Percentiles rank a stretch among this genome's conserved stretches.
phyloP scores from a whole-genome alignment of 1,139 yeast species.

The Suhomyces anneliseae region DNA sequence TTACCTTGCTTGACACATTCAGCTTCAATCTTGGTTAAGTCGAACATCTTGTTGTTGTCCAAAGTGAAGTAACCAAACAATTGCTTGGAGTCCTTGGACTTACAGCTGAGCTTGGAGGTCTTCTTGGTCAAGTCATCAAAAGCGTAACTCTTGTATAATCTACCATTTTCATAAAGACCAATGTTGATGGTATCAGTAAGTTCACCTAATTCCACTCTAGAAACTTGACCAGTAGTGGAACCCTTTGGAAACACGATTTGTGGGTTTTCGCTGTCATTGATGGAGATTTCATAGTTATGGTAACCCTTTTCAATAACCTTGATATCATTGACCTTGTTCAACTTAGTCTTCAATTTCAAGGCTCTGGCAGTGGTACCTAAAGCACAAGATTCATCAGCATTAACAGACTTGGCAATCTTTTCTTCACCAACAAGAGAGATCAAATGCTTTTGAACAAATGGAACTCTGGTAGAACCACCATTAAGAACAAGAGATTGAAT shows the following conservation, averaged over 20 bases:
- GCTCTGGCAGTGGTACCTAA: conserved; percentile 87
- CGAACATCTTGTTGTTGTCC: conserved; percentile 52
- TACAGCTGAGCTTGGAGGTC: conserved; percentile 44
- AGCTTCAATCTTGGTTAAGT: conserved; percentile 40
- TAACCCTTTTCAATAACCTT: conserved; percentile 58
- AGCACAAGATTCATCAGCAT: conserved; percentile 94
- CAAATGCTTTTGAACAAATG: conserved; percentile 70
- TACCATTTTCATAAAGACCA: conserved; percentile 56
- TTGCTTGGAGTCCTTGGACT: conserved; percentile 34
- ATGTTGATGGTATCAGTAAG: conserved; percentile 35
- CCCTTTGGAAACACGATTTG: conserved; percentile 45
- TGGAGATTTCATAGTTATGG: conserved; percentile 39
- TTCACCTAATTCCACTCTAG: conserved; percentile 35
- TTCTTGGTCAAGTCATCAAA: conserved; percentile 35
- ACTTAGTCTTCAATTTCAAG: conserved; percentile 45
- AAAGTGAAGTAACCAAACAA: conserved; percentile 46
- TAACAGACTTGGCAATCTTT: conserved; percentile 78
- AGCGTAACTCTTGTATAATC: conserved; percentile 40
- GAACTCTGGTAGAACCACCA: conserved; percentile 94
- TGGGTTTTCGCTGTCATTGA: conserved; percentile 35
- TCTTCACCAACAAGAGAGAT: conserved; percentile 57
- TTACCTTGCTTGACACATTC: conserved; percentile 33
- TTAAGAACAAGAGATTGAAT: conserved; percentile 72
- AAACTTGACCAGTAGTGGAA: conserved; percentile 27
- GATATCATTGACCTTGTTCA: conserved; percentile 63